Percentiles rank a stretch among this genome's conserved stretches.
These are phyloP conservation scores for Penicillium cataractarum DNA, from an alignment of 495 filamentous ascomycete species.

Conservation along the genomic window DNA sequence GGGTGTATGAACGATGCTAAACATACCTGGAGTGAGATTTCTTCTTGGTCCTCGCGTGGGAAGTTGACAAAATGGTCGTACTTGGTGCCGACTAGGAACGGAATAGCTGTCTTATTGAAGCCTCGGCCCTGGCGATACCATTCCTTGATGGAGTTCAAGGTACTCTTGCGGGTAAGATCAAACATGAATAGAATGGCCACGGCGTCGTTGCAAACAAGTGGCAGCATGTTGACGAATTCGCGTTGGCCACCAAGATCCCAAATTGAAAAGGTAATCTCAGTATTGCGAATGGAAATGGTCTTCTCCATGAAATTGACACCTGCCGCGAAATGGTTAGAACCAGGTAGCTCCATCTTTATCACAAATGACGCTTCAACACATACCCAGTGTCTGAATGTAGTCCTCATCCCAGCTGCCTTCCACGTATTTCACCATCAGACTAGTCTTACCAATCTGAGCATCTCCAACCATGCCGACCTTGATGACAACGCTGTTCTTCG, in stretches of 20 bases:
- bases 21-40: conserved; percentile 89
- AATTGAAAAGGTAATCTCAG: conserved; percentile 99
- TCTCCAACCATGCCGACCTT: conserved; percentile 99
- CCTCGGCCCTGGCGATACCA: conserved; percentile 98
- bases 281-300: conserved; percentile 98
- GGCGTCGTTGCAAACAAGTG: conserved; percentile 96
- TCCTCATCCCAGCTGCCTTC: conserved; percentile 99
- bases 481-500: conserved; percentile 90
- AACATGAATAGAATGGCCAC: conserved; percentile 99
- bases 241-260: conserved; percentile 98
- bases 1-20: background rate
- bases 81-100: conserved; percentile 94
- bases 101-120: conserved; percentile 99
- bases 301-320: conserved; percentile 99
- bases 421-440: conserved; percentile 99
- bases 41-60: conserved; percentile 94
- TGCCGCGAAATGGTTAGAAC: conserved; percentile 26
- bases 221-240: conserved; percentile 99
- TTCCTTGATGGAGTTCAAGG: conserved; percentile 97
- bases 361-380: conserved; percentile 19
- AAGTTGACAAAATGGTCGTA: conserved; percentile 99
- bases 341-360: background rate
- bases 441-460: conserved; percentile 98
- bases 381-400: conserved; percentile 97
- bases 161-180: conserved; percentile 96